Evolutionary conservation across 768 basidiomycete genomes (phyloP), one percentile per base, ranked within the genome.

Genomic region (Suillus paluster): DNA sequence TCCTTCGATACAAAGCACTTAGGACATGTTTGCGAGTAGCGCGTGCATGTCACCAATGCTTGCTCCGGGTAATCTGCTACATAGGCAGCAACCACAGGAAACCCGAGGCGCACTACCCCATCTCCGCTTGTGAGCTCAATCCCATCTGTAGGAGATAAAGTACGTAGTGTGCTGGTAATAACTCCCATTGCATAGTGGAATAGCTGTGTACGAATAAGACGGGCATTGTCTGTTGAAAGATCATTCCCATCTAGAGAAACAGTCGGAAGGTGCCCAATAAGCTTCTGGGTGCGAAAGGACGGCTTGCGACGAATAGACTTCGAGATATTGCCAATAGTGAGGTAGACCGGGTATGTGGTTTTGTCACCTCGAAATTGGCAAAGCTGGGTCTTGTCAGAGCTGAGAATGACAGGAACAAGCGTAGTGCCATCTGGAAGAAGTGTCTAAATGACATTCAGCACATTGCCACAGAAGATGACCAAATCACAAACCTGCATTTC

Each of bases 281-380:
- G 66, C 1, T 74, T 44, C 1, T 58, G 61, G 0, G 68, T 71
- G 7, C 54, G 60, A 9, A 44, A 9, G 1, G 61, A 67, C 0
- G 67, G 61, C 42, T 69, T 30, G 7, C 66, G 59, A 7, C 69
- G 66, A 14, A 69, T 59, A 9, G 25, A 57, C 53, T 70, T 72
- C 6, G 57, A 33, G 14, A 72, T 66, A 45, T 70, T 72, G 4
- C 70, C 73, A 23, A 75, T 64, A 0, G 70, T 69, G 1, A 76
- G 25, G 49, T 77, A 77, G 3, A 77, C 66, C 3, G 76, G 74
- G 56, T 68, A 73, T 17, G 71, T 72, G 4, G 42, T n/a, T 27
- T 69, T 49, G n/a, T 68, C 50, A 2, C 70, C 70, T 5, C 56
- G 55, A 59, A 70, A 68, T 48, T 54, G 54, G 2, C 66, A 63